phyloP scores from a whole-genome alignment of 2,329 filamentous ascomycete species.

The Venturia aucupariae region DNA sequence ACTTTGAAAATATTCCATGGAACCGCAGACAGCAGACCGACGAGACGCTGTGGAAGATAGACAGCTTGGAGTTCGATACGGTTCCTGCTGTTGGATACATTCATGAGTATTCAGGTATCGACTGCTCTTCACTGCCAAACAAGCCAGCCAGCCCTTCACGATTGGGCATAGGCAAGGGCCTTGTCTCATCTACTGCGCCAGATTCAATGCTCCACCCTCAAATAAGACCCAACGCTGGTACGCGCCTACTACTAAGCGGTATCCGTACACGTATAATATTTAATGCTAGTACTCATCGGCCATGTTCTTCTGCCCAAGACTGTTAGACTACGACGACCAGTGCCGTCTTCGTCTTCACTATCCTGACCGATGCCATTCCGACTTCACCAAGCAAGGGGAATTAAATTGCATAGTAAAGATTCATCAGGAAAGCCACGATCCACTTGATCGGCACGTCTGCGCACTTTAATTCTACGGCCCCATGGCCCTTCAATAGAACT shows the following conservation, averaged over 20 bases:
- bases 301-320: too few species aligned
- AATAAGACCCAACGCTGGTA: background rate
- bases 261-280: too few species aligned
- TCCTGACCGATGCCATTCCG: background rate
- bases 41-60: background rate
- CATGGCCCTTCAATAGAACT: background rate
- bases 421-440: background rate
- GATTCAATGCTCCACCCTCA: conserved; percentile 3
- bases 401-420: too few species aligned
- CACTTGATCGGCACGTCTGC: background rate
- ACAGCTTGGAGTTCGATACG: too few species aligned
- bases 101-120: too few species aligned
- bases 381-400: background rate
- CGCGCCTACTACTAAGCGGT: background rate
- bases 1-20: background rate
- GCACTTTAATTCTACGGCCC: background rate
- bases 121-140: too few species aligned
- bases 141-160: too few species aligned
- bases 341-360: background rate
- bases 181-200: background rate
- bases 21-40: conserved; percentile 1
- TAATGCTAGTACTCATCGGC: too few species aligned
- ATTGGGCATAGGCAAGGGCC: background rate
- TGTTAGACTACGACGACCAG: too few species aligned
- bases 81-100: too few species aligned